Percentiles rank a stretch among this genome's conserved stretches.
phyloP scores from a whole-genome alignment of 163 green algal genomes.

The Scenedesmus sp. region DNA sequence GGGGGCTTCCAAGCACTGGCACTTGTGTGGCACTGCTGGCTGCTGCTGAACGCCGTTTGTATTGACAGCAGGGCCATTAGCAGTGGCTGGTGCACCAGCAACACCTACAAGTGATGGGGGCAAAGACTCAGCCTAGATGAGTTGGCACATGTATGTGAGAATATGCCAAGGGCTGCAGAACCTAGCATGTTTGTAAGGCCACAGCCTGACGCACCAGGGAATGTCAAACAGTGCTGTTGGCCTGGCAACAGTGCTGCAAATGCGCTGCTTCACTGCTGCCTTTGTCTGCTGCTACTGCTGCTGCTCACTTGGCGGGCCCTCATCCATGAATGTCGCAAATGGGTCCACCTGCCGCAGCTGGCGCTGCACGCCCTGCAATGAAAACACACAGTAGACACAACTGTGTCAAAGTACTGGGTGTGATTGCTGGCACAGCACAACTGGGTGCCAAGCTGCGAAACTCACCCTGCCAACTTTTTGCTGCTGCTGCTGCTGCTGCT shows the following conservation, averaged over 20 bases:
- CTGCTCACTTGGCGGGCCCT: not conserved
- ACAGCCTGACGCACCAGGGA: too few relatives aligned
- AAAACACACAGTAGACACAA: not conserved
- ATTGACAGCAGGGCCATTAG: slow-evolving; percentile 20
- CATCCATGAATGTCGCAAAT: slow-evolving; percentile 34
- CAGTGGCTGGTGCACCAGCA: not conserved
- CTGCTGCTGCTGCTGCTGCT: not conserved
- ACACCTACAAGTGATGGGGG: not conserved
- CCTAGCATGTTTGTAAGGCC: too few relatives aligned
- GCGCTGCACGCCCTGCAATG: not conserved
- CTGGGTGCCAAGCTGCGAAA: not conserved
- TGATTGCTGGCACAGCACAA: not conserved
- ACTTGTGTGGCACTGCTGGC: slow-evolving; percentile 34
- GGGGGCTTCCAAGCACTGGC: slow-evolving; percentile 39
- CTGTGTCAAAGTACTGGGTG: not conserved
- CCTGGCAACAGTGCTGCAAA: too few relatives aligned
- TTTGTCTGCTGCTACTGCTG: not conserved
- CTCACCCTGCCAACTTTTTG: not conserved
- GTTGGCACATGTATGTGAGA: too few relatives aligned
- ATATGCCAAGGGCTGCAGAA: too few relatives aligned
- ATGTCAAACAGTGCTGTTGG: too few relatives aligned
- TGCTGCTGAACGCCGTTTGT: slow-evolving; percentile 28
- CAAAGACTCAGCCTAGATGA: not conserved
- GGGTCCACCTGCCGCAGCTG: slow-evolving; percentile 41
- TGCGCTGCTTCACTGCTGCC: too few relatives aligned